A percentile compares a stretch with the other conserved stretches of the same genome.
Conservation (phyloP, 1,284 basidiomycete genomes). For the Rugosomyces carneus region DNA sequence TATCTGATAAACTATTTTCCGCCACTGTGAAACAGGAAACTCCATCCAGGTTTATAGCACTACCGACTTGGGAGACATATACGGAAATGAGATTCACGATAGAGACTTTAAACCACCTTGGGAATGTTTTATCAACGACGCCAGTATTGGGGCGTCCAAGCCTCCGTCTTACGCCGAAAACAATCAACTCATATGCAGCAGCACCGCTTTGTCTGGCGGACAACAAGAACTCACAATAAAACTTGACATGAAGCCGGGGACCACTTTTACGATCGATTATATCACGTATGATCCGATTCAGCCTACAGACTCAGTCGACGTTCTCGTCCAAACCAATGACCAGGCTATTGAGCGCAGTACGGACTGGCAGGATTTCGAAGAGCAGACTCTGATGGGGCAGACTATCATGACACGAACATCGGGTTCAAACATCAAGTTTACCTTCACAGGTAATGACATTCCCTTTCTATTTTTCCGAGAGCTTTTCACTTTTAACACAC, state of each 20-base stretch:
- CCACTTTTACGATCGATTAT: too few species aligned
- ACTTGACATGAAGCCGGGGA: too few species aligned
- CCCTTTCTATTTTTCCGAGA: not conserved
- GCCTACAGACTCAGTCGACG: not conserved
- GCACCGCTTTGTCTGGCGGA: too few species aligned
- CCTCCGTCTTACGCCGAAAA: constrained; percentile 8
- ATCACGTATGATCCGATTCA: too few species aligned
- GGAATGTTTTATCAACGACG: constrained; percentile 11
- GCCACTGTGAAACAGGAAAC: constrained; percentile 1
- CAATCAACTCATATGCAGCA: constrained; percentile 1
- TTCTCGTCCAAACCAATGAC: constrained; percentile 16
- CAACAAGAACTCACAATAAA: too few species aligned
- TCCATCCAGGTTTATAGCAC: constrained; percentile 6
- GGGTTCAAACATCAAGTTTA: not conserved
- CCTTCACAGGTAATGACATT: not conserved
- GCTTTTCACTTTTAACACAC: not conserved
- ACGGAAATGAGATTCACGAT: not conserved
- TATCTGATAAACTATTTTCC: not conserved
- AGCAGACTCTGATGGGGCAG: too few species aligned
- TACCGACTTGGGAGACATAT: not conserved
- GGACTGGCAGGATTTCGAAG: constrained; percentile 15
- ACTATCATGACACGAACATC: not conserved
- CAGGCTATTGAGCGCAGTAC: constrained; percentile 16
- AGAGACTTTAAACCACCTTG: not conserved
- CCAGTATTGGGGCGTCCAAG: constrained; percentile 8